Evolutionary conservation across 208 protist genomes (phyloP).

Genomic region (Plasmodiophora brassicae): DNA sequence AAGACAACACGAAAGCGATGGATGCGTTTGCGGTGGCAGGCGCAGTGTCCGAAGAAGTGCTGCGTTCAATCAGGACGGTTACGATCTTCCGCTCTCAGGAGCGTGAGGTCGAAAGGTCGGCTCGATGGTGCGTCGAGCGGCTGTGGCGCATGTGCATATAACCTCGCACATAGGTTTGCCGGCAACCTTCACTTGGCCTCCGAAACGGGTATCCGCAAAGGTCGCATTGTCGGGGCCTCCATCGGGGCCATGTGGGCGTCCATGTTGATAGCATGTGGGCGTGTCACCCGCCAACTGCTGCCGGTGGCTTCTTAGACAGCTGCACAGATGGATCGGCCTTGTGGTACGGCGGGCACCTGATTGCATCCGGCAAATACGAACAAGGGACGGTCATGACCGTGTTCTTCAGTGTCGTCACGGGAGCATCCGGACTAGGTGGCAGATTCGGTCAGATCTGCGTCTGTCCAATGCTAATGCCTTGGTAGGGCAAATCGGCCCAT

Average conservation of each 20-base stretch:
- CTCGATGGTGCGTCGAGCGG: no score
- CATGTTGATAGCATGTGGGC: neutral
- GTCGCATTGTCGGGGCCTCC: neutral
- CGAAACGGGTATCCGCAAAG: neutral
- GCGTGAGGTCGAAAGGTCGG: neutral
- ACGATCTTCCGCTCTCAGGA: neutral
- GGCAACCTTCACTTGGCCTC: neutral
- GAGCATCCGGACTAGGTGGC: neutral
- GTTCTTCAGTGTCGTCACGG: neutral
- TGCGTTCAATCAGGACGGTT: neutral
- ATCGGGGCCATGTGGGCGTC: neutral
- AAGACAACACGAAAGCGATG: neutral
- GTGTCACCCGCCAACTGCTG: neutral
- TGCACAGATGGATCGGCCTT: neutral
- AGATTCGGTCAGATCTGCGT: no score
- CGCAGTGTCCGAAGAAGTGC: neutral
- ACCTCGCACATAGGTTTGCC: neutral
- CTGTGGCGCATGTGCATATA: no score
- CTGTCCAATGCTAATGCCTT: no score
- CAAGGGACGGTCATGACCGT: neutral
- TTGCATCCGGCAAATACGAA: neutral
- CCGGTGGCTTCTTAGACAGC: neutral
- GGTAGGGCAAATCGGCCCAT: neutral
- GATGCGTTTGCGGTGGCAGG: neutral
- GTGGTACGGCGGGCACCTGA: neutral